A percentile compares a stretch with the other conserved stretches of the same genome.
phyloP scores from a whole-genome alignment of 306 rosid genomes.

The Phaseolus lunatus region DNA sequence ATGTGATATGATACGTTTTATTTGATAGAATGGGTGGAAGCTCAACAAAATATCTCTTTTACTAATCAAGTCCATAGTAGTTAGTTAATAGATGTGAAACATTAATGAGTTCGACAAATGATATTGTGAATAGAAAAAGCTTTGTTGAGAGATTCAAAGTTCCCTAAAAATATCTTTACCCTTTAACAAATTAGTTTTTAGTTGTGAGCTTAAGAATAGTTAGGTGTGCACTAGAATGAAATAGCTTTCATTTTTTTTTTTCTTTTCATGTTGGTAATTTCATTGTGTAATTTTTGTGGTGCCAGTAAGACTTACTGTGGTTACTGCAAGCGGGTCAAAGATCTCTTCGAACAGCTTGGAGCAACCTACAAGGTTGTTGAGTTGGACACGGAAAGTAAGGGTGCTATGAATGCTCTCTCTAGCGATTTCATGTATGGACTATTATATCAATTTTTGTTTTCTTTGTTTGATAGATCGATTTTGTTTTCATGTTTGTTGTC shows the following conservation, averaged over 20 bases:
- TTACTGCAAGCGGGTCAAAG: constrained; percentile 74
- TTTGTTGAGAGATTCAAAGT: background rate
- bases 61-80: background rate
- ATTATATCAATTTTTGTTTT: background rate
- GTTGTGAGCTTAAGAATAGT: background rate
- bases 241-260: background rate
- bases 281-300: constrained; percentile 31
- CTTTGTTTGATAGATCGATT: background rate
- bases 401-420: background rate
- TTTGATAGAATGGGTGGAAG: background rate
- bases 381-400: constrained; percentile 70
- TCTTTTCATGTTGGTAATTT: background rate
- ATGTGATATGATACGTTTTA: background rate
- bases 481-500: background rate
- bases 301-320: constrained; percentile 91
- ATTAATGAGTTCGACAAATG: background rate
- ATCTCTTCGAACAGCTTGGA: constrained; percentile 64
- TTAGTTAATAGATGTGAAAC: background rate
- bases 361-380: constrained; percentile 73
- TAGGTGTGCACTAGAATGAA: background rate
- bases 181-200: background rate
- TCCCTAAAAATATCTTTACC: background rate
- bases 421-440: background rate
- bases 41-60: background rate
- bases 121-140: background rate